These are phyloP conservation scores for Xylariaceae sp. DNA, from an alignment of 2,329 filamentous ascomycete genomes.

Conservation along the genomic window DNA sequence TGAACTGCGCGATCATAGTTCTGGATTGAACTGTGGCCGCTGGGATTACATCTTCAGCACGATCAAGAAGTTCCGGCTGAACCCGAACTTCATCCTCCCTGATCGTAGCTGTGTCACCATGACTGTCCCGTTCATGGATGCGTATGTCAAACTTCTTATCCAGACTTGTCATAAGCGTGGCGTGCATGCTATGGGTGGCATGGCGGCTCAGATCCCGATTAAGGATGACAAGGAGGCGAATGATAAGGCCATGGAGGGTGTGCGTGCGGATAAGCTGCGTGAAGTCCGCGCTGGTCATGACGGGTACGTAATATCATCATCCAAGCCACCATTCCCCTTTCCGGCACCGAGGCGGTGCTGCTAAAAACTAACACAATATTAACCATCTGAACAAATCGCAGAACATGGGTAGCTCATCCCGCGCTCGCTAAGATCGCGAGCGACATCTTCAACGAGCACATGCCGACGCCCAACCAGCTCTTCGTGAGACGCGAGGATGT, in stretches of 20 bases:
- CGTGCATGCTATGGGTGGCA: slow-evolving; percentile 98
- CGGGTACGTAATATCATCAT: slow-evolving; percentile 42
- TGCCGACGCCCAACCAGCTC: slow-evolving; percentile 97
- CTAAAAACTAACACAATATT: neutral
- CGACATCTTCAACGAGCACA: slow-evolving; percentile 95
- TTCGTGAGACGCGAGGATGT: slow-evolving; percentile 89
- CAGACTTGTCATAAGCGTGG: slow-evolving; percentile 96
- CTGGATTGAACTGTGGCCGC: slow-evolving; percentile 93
- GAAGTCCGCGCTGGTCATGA: slow-evolving; percentile 95
- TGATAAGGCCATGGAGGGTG: slow-evolving; percentile 87
- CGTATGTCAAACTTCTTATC: slow-evolving; percentile 94
- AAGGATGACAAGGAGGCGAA: slow-evolving; percentile 90
- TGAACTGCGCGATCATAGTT: slow-evolving; percentile 92
- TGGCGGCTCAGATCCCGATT: slow-evolving; percentile 98
- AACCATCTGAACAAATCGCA: slow-evolving; percentile 17
- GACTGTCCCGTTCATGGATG: slow-evolving; percentile 97
- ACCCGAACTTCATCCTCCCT: slow-evolving; percentile 86
- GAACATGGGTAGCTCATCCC: slow-evolving; percentile 94
- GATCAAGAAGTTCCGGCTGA: slow-evolving; percentile 98
- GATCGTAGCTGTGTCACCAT: slow-evolving; percentile 90
- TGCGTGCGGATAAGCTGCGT: slow-evolving; percentile 91
- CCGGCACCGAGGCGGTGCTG: neutral
- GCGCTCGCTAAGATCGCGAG: slow-evolving; percentile 81
- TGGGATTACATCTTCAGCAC: slow-evolving; percentile 99
- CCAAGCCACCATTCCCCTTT: neutral